These are phyloP conservation scores for Taxillus chinensis DNA, from an alignment of 164 flowering plant genomes.

Conservation along the genomic window DNA sequence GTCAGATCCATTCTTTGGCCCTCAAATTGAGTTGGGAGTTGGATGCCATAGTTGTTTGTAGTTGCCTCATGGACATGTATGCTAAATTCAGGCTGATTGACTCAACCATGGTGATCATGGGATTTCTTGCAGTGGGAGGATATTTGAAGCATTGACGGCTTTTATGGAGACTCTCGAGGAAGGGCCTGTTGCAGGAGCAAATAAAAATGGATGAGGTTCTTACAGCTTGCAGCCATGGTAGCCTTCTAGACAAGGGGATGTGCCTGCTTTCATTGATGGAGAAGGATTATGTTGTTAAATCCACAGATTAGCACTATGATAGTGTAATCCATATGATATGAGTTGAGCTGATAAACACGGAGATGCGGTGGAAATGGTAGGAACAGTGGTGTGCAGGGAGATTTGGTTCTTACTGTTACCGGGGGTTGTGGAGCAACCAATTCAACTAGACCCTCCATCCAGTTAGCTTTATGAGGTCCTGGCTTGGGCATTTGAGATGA, in stretches of 20 bases:
- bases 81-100: conserved; percentile 36
- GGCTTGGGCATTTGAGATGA: conserved; percentile 34
- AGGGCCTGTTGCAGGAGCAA: conserved; percentile 28
- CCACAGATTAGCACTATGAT: conserved; percentile 39
- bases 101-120: conserved; percentile 58
- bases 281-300: conserved; percentile 33
- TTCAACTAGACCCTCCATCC: conserved; percentile 32
- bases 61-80: conserved; percentile 52
- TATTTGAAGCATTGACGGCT: conserved; percentile 20
- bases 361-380: conserved; percentile 30
- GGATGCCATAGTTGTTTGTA: conserved; percentile 32
- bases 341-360: conserved; percentile 33
- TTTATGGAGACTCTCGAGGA: conserved; percentile 26
- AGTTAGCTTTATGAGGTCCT: conserved; percentile 39
- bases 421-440: conserved; percentile 33
- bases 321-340: conserved; percentile 39
- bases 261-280: conserved; percentile 38
- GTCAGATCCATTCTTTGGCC: conserved; percentile 45
- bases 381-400: conserved; percentile 22
- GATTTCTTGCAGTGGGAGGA: conserved; percentile 39
- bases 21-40: conserved; percentile 40
- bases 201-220: conserved; percentile 43
- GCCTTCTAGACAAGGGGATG: conserved; percentile 34
- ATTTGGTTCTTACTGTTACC: conserved; percentile 28
- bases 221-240: conserved; percentile 43